Percentiles rank a stretch among this genome's conserved stretches.
Evolutionary conservation across 176 grass and related monocot genomes (phyloP).

Genomic region (Pontederia crassipes): DNA sequence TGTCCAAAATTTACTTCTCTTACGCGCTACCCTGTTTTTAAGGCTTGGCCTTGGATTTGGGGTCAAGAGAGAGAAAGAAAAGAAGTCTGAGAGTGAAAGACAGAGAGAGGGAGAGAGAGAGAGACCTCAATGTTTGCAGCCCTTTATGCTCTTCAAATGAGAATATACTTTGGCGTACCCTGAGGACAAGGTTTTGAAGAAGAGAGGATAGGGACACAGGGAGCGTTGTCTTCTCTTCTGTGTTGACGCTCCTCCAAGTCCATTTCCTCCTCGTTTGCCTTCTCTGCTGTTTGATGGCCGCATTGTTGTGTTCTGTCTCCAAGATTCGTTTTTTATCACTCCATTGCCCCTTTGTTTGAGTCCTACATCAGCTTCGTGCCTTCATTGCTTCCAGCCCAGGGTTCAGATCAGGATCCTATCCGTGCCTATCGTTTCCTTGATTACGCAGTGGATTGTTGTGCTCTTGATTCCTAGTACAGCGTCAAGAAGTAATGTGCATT

Average conservation of each 20-base stretch:
- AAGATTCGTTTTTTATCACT: background rate
- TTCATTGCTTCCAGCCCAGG: too few relatives aligned
- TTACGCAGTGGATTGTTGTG: too few relatives aligned
- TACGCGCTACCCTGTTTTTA: background rate
- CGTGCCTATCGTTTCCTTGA: too few relatives aligned
- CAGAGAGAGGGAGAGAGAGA: background rate
- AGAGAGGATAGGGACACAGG: background rate
- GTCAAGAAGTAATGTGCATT: too few relatives aligned
- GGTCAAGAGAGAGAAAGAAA: background rate
- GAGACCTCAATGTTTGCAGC: too few relatives aligned
- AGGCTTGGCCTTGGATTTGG: constrained; percentile 3
- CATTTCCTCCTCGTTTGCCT: background rate
- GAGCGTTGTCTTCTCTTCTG: background rate
- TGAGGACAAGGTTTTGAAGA: constrained; percentile 8
- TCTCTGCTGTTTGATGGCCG: background rate
- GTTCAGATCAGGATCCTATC: too few relatives aligned
- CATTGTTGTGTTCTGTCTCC: background rate
- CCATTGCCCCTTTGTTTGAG: background rate
- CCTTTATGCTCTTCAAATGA: constrained; percentile 10
- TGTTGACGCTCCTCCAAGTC: background rate
- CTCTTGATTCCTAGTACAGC: too few relatives aligned
- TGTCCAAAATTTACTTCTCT: background rate
- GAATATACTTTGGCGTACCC: constrained; percentile 5
- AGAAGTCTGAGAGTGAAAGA: background rate
- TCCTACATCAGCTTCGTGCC: background rate